Evolutionary conservation across 176 grass and related monocot species (phyloP), one percentile per base, ranked within the genome.

Genomic region (Areca catechu): DNA sequence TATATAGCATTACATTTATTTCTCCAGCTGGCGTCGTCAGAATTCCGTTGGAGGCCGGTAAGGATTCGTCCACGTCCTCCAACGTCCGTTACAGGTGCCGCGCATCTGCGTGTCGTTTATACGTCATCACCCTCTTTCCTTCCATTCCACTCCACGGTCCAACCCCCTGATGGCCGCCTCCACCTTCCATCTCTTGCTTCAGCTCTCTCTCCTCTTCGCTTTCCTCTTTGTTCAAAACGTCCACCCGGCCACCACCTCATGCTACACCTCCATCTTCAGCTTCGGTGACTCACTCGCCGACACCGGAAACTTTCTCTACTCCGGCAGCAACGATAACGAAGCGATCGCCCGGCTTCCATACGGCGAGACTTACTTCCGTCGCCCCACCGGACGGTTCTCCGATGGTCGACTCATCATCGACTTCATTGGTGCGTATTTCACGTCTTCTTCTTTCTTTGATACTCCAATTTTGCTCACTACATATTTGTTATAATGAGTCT

Each of bases 211-310:
- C 10, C 34, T 43, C 34, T 10, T 43, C 9, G 10, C 34, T 1
- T 10, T 43, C 34, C 34, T 43, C 34, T 43, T 14, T 43, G 10
- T 12, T 43, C 34, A 2, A 60, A 76, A 53, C 23, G 19, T 56
- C 16, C 17, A 27, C 24, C 5, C 24, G 0, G 58, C 5, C 7
- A 24, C 28, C 16, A n/a, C 65, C 23, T 86, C 34, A 37, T 37
- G 88, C 69, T 92, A 74, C 69, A 70, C 72, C 12, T 71, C 73
- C 56, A 86, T 92, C 0, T 83, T 92, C 21, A 69, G 27, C 53
- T 86, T 92, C 20, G 88, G 88, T 3, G 88, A 92, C 76, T 92
- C 88, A 20, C 60, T 92, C 34, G 76, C 66, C 10, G 88, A 92
- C 50, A 86, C 69, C 1, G 88, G 88, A 20, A 92, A 95, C 72